Conservation (phyloP, 1,284 basidiomycete genomes). For the Schizophyllum commune region DNA sequence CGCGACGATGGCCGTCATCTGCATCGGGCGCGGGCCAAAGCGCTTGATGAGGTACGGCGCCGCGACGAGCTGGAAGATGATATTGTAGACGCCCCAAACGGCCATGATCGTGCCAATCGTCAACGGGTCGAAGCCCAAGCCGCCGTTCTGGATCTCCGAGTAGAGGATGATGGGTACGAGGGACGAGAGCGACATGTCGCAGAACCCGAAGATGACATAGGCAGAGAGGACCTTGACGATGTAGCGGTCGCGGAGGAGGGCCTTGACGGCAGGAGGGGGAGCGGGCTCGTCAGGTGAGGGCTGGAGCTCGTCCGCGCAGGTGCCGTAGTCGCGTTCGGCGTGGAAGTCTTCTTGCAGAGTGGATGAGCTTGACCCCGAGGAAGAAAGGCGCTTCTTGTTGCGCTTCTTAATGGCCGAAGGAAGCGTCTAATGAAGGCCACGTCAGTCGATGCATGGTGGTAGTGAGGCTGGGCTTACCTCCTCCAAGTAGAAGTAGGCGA, state of each 20-base stretch:
- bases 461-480: not conserved
- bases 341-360: not conserved
- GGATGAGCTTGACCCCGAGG: slow-evolving; percentile 16
- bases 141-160: slow-evolving; percentile 22
- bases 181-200: slow-evolving; percentile 21
- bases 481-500: slow-evolving; percentile 11
- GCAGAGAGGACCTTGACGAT: not conserved
- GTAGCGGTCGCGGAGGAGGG: not conserved
- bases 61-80: slow-evolving; percentile 18
- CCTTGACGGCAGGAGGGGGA: not conserved
- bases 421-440: slow-evolving; percentile 4
- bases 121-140: slow-evolving; percentile 23
- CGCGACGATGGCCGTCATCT: slow-evolving; percentile 12
- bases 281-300: not conserved
- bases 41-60: slow-evolving; percentile 17
- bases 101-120: slow-evolving; percentile 25
- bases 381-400: slow-evolving; percentile 7
- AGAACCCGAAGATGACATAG: not conserved
- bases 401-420: slow-evolving; percentile 5
- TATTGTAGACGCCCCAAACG: slow-evolving; percentile 21
- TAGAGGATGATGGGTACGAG: slow-evolving; percentile 26
- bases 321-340: not conserved
- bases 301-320: not conserved
- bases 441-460: not conserved
- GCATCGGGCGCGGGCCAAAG: slow-evolving; percentile 19